Base-by-base conservation (phyloP, 176 grass and related monocot genomes). In the Eragrostis nindensis region DNA sequence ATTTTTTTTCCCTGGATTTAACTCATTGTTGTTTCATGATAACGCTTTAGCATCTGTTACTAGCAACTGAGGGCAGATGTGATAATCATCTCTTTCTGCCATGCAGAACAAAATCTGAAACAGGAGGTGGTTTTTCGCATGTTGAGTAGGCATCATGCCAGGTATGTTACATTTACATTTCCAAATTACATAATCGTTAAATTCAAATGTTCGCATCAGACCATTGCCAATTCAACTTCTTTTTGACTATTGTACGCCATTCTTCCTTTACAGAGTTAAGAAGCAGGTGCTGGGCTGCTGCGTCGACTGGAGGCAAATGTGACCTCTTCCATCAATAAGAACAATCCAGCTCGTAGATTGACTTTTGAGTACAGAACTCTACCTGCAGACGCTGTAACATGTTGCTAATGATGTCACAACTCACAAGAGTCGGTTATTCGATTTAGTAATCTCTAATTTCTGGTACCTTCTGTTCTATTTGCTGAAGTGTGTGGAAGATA, bases 21-120 rank as follows among this genome's bases (percentile, higher is more conserved):
- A 62, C 22, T 24, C 42, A 9, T 69, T 27, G 4, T 50, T 47
- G 1, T 47, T 61, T 78, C 16, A 16, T 54, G 36, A 44, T 55
- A 74, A 74, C 24, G 9, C 15, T 74, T 46, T 70, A 62, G 65
- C 74, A 39, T 55, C 1, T 67, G 15, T 66, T 41, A 21, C 27
- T n/a, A 59, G 24, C 21, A 77, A 55, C 17, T 22, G 16, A 49
- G 40, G 47, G 30, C 80, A 27, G 22, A 18, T 77, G 6, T 84
- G 27, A 79, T 27, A 71, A 71, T 50, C 55, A 21, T 73, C 39
- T 40, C 62, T 78, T 39, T 72, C 54, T 41, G 67, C 45, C 65
- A 29, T 64, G 68, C 88, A 98, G 95, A 74, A 95, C 88, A 46
- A 84, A 89, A 79, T 92, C 86, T 65, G 84, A 95, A 54, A 67